Percentiles rank a stretch among this genome's conserved stretches.
Conservation (phyloP, 2,329 filamentous ascomycete species). For the Plectosphaerella cucumerina region DNA sequence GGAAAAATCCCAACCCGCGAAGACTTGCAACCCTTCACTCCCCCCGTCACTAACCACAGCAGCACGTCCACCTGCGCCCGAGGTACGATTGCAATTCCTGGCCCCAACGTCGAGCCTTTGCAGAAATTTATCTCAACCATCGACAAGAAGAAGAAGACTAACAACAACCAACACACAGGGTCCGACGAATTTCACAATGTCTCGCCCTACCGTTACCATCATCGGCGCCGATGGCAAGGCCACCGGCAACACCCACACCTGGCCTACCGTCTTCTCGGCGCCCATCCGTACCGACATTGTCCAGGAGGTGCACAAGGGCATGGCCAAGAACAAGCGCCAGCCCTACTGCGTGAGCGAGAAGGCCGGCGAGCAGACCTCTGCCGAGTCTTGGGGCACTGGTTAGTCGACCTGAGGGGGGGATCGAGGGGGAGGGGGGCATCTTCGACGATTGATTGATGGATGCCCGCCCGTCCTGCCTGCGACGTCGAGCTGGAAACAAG, state of each 20-base stretch:
- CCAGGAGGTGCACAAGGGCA: slow-evolving; percentile 97
- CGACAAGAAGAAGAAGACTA: no score
- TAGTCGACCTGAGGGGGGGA: slow-evolving; percentile 36
- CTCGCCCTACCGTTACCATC: slow-evolving; percentile 96
- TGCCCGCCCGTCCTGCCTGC: no score
- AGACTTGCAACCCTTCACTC: neutral
- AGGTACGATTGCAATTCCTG: neutral
- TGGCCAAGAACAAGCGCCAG: slow-evolving; percentile 99
- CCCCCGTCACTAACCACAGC: slow-evolving; percentile 4
- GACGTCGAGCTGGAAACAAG: neutral
- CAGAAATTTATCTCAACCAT: no score
- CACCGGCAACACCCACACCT: slow-evolving; percentile 82
- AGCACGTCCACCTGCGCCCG: slow-evolving; percentile 3
- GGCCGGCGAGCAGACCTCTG: slow-evolving; percentile 99
- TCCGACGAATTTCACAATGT: slow-evolving; percentile 57
- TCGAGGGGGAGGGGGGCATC: neutral
- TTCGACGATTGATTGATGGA: neutral
- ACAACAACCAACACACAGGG: no score
- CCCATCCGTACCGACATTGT: slow-evolving; percentile 99
- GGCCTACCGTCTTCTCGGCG: slow-evolving; percentile 94
- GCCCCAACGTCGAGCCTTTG: neutral
- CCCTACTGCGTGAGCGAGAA: slow-evolving; percentile 99
- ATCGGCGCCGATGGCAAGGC: slow-evolving; percentile 93
- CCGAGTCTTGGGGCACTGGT: slow-evolving; percentile 99
- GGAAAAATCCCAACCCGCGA: neutral